A percentile compares a stretch with the other conserved stretches of the same genome.
These are phyloP conservation scores for Boletus mariae DNA, from an alignment of 1,284 basidiomycete genomes.

Conservation along the genomic window DNA sequence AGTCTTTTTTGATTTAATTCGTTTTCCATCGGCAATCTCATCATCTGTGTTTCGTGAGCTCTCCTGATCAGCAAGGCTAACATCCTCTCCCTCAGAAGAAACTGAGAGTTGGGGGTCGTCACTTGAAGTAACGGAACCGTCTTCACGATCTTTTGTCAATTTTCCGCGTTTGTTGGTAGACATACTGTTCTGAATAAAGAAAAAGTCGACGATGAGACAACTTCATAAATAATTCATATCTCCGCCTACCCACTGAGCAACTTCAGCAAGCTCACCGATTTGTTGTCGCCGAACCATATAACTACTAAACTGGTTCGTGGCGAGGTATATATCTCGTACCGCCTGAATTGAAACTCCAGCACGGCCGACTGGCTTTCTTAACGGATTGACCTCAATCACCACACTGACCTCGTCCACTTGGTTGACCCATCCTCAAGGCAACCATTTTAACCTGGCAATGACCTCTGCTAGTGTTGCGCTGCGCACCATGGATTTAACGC, in stretches of 20 bases:
- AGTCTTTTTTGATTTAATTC: conserved; percentile 70
- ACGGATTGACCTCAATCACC: conserved; percentile 7
- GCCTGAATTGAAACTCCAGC: conserved; percentile 22
- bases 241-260: conserved; percentile 3
- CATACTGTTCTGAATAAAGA: conserved; percentile 28
- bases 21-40: conserved; percentile 53
- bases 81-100: conserved; percentile 30
- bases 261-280: not conserved
- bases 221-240: not conserved
- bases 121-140: conserved; percentile 17
- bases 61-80: conserved; percentile 26
- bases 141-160: conserved; percentile 31
- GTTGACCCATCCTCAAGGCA: conserved; percentile 9
- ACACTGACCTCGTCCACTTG: conserved; percentile 1
- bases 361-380: conserved; percentile 1
- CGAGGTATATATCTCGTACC: conserved; percentile 9
- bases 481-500: conserved; percentile 47
- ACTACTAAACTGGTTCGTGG: conserved; percentile 6
- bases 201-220: not conserved
- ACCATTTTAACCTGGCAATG: conserved; percentile 8
- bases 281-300: not conserved
- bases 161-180: conserved; percentile 39
- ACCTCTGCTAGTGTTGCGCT: conserved; percentile 8
- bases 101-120: conserved; percentile 18
- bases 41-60: conserved; percentile 52